A percentile compares a stretch with the other conserved stretches of the same genome.
These are phyloP conservation scores for Cyberlindnera samutprakarnensis DNA, from an alignment of 805 yeast species.

Conservation along the genomic window DNA sequence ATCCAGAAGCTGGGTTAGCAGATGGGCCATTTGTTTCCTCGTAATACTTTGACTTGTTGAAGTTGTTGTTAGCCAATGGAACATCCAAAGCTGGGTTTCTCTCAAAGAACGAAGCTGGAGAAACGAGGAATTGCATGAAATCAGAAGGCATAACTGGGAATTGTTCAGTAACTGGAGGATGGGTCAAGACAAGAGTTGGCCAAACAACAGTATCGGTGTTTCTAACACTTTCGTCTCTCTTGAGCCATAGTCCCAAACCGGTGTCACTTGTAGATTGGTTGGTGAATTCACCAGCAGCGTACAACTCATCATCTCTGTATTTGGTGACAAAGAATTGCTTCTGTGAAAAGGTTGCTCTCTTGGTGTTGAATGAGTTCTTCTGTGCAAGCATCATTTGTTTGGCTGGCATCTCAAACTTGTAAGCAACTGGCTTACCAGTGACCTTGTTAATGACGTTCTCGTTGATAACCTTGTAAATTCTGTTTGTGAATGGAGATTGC, in stretches of 20 bases:
- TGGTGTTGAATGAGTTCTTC: conserved; percentile 52
- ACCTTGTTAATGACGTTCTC: conserved; percentile 64
- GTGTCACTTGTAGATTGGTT: conserved; percentile 68
- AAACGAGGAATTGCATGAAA: conserved; percentile 57
- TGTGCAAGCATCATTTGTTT: conserved; percentile 68
- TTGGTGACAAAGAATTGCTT: conserved; percentile 80
- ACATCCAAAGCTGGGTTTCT: conserved; percentile 73
- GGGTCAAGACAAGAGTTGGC: conserved; percentile 79
- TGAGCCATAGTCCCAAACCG: conserved; percentile 67
- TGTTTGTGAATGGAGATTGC: conserved; percentile 68
- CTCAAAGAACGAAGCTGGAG: conserved; percentile 70
- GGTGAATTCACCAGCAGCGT: conserved; percentile 82
- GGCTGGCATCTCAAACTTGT: conserved; percentile 68
- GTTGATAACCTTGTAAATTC: conserved; percentile 69
- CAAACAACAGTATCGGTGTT: conserved; percentile 71
- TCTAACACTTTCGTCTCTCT: conserved; percentile 61
- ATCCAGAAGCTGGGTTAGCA: conserved; percentile 8
- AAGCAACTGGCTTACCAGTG: conserved; percentile 67
- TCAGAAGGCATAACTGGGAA: conserved; percentile 91
- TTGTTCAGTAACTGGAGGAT: conserved; percentile 76
- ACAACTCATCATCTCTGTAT: conserved; percentile 62
- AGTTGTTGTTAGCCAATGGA: conserved; percentile 60
- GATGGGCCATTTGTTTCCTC: conserved; percentile 12
- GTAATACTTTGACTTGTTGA: conserved; percentile 42
- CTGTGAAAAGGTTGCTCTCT: conserved; percentile 70